Evolutionary conservation across 2,329 filamentous ascomycete species (phyloP), one percentile per base, ranked within the genome.

Genomic region (Colletotrichum sp.): DNA sequence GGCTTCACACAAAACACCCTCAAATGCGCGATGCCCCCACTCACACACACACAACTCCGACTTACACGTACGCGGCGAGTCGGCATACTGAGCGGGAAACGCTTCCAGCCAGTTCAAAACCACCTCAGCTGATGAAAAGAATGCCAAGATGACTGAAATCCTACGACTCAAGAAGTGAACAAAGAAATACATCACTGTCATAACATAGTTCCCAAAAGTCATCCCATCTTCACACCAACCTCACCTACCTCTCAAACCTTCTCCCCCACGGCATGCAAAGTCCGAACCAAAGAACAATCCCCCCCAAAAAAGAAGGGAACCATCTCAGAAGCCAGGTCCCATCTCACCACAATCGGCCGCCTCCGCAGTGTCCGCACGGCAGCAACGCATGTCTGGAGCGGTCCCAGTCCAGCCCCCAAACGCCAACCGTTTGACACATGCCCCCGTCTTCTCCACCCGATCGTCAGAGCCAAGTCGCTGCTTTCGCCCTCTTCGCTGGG

Each of bases 341-440:
- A 52, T 21, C 43, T 52, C 43, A 52, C 43, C 57, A 32, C 57
- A 12, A 12, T 61, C 57, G 57, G 57, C 30, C 58, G 58, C n/a
- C 30, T 34, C 58, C 18, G 16, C 57, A 61, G 57, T 7, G 28
- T 32, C 57, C 16, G 10, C 58, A 61, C 58, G 58, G 30, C 58
- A 61, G 32, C 58, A 61, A 61, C 58, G 28, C 66, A 38, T 38
- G 28, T 58, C 43, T 10, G 43, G n/a, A 21, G 43, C n/a, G 43
- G n/a, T 10, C 6, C 57, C 24, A 58, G 57, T 32, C 58, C 28
- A 21, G 52, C 52, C 66, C 57, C 28, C 28, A 73, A 75, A 75
- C 74, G 30, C 65, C 28, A 75, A 75, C 43, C 32, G 74, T 73
- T 75, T 75, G 55, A 63, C 57, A 63, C 38, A 61, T 30, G 15